Conservation (phyloP, 192 early-diverging fungal genomes). For the Coemansia sp. region DNA sequence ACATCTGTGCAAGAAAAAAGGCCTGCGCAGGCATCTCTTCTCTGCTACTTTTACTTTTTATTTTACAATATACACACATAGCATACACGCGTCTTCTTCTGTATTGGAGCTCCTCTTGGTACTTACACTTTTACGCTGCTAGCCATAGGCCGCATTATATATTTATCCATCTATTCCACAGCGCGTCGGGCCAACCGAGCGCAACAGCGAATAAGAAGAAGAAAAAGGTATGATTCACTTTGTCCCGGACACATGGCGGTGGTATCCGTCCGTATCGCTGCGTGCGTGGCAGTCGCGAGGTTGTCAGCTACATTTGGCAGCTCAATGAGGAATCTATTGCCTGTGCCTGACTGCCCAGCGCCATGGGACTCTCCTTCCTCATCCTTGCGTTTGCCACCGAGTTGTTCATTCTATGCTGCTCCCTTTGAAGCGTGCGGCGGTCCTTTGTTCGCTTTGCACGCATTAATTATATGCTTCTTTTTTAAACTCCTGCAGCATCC, state of each 20-base stretch:
- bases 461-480: conserved; percentile 6
- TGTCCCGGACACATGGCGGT: background rate
- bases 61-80: background rate
- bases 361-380: background rate
- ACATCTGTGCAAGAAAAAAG: background rate
- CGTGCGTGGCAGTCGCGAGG: background rate
- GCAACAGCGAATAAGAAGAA: background rate
- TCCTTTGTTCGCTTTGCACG: background rate
- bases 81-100: background rate
- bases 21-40: conserved; percentile 1
- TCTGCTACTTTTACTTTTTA: conserved; percentile 7
- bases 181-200: background rate
- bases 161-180: background rate
- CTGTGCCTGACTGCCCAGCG: background rate
- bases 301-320: background rate
- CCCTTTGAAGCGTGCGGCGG: background rate
- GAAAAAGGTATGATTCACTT: background rate
- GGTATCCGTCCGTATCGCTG: background rate
- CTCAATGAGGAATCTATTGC: background rate
- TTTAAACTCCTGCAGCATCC: conserved; percentile 5
- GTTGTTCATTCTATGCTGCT: background rate
- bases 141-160: background rate
- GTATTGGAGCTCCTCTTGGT: conserved; percentile 1
- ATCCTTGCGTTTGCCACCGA: background rate
- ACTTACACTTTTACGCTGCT: background rate